Evolutionary conservation across 108 stramenopile genomes (phyloP), one percentile per base, ranked within the genome.

Genomic region (Fistulifera pelliculosa): DNA sequence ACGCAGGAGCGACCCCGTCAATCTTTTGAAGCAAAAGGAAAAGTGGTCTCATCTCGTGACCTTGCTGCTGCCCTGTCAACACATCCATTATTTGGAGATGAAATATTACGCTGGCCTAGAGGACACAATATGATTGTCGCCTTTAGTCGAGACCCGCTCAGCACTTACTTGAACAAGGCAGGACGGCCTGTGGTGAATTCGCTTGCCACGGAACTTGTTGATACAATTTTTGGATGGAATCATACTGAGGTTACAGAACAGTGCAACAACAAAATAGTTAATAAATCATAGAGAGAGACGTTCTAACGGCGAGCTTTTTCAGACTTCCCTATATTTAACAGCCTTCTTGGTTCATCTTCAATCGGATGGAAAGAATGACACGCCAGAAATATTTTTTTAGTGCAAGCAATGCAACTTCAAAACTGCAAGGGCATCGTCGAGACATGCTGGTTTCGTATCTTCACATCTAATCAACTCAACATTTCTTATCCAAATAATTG

Each of bases 61-160:
- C 53, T 76, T 22, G 78, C 64, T 0, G 57, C 57, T 28, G 77
- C 69, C 19, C 56, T 72, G 22, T 15, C 55, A 13, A 41, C 41
- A 16, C 25, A 25, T n/a, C 61, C 61, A 13, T 22, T 39, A 13
- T 44, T 47, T 0, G 57, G 17, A 5, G 66, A 69, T n/a, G 64
- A 75, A 47, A 54, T 64, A 53, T 17, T 92, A 7, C 43, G 66
- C 17, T 47, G 80, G 19, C 90, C 90, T 18, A 23, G 83, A 31
- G 90, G 85, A 5, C 90, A 92, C 59, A 83, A 84, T 42, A 84
- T 92, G 56, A 87, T 92, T 70, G 81, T 87, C 0, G 90, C 90
- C 0, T 83, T 87, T 60, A 78, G 79, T 0, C 77, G 86, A 41
- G 69, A 56, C 47, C 71, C 69, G 19, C 22, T 70, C 12, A 71